Base-by-base conservation (phyloP, 495 filamentous ascomycete genomes). In the Podospora appendiculata region DNA sequence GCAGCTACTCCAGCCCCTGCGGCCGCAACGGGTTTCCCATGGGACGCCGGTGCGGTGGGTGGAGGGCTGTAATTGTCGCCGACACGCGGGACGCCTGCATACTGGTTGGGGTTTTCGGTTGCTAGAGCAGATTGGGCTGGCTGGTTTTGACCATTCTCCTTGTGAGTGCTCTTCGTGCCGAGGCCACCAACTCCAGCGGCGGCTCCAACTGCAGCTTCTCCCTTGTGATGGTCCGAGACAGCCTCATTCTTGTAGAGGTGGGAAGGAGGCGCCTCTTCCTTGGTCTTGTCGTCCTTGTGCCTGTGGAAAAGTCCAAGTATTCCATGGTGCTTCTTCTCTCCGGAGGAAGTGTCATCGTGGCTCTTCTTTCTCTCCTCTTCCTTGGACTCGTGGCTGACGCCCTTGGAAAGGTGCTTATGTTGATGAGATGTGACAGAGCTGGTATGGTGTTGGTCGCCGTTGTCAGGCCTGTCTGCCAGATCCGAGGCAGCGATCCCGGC, bases 251-350 rank as follows among this genome's bases (percentile, higher is more conserved):
- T 48, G n/a, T 36, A 6, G 2, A 1, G 32, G 3, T 19, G 66
- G 10, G 51, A 51, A 6, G 59, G 61, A n/a, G 61, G 58, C 44
- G 62, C 64, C 36, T 65, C 49, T 49, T 57, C 68, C 36, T 47
- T 53, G 48, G 4, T 42, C 53, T 16, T 40, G 36, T 45, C 18
- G 18, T 10, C 53, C 48, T 41, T 41, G 36, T 13, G 40, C 14
- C 64, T 54, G 33, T 62, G 57, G 59, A 71, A 71, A 17, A 70
- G 48, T 38, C 61, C 50, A 10, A 59, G 48, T 7, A 70, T 50
- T 17, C 47, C 45, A 32, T 54, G 48, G 3, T 50, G 34, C 41
- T 47, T 52, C 35, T 14, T 36, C 1, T 55, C 50, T 34, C 49
- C 41, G 38, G 50, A 39, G 9, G 45, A 10, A 18, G 18, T 17